Evolutionary conservation across 1,139 yeast species (phyloP), one percentile per base, ranked within the genome.

Genomic region (Torulaspora pretoriensis): DNA sequence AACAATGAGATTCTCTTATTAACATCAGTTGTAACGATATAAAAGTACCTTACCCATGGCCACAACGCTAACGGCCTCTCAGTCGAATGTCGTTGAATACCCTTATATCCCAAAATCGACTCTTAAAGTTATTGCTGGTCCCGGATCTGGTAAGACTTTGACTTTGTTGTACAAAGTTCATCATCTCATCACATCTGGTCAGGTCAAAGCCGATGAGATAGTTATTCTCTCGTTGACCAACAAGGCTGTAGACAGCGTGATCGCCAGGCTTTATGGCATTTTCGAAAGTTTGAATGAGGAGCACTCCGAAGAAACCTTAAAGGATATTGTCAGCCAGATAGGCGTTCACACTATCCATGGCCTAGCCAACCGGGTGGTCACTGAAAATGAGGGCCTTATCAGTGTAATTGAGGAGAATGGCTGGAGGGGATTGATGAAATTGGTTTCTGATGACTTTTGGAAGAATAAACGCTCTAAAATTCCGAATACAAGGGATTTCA

Each of bases 81-180:
- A 76, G 55, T 32, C 42, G 13, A 46, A 47, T 3, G 70, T 74
- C 5, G 69, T 77, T 8, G 44, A 56, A 1, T 58, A 56, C 48
- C 74, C 77, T 0, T 62, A 70, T 5, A 53, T 50, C 2, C 67
- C 69, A 3, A 60, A 65, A 22, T 61, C 70, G 2, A 63, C 81
- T 0, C 60, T 82, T 8, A 69, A 76, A 17, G 69, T 83, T 1
- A 68, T 72, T 14, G 84, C 89, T 0, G 89, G 90, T 0, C 89
- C 90, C 0, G 90, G 90, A 2, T 76, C 85, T 17, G 95, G 95
- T 1, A 85, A 85, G 56, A 83, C 94, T 0, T 68, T 69, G 33
- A 81, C 89, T 0, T 55, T 85, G 25, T 75, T 78, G 2, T 67
- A 72, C 34, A 69, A 87, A 48, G 70, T 83, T 0, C 76, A 75